These are phyloP conservation scores for Botrytis cinerea DNA, from an alignment of 2,329 filamentous ascomycete species.

Conservation along the genomic window DNA sequence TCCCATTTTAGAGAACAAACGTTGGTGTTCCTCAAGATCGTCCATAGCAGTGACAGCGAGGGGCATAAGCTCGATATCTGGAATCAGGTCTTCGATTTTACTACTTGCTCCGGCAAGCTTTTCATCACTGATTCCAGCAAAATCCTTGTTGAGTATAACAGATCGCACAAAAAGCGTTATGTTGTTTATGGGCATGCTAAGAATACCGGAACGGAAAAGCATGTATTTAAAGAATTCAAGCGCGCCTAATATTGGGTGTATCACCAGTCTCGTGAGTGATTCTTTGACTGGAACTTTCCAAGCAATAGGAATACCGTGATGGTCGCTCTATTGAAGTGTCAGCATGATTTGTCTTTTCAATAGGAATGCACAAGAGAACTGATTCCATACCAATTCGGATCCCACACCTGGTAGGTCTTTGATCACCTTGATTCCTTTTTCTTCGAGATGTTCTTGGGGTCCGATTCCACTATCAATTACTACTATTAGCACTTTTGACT, in stretches of 20 bases:
- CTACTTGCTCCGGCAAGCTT: not conserved
- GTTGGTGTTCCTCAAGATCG: constrained; percentile 21
- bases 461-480: constrained; percentile 21
- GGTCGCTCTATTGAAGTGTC: constrained; percentile 6
- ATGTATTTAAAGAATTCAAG: constrained; percentile 25
- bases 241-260: constrained; percentile 1
- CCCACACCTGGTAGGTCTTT: constrained; percentile 23
- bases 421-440: constrained; percentile 20
- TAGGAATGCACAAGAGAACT: too few species aligned
- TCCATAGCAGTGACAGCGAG: constrained; percentile 19
- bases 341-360: not conserved
- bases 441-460: constrained; percentile 22
- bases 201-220: constrained; percentile 19
- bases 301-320: constrained; percentile 21
- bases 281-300: constrained; percentile 25
- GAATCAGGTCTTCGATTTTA: constrained; percentile 2
- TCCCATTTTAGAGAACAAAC: constrained; percentile 21
- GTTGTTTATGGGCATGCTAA: constrained; percentile 17
- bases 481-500: too few species aligned
- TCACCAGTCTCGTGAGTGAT: constrained; percentile 11
- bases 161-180: constrained; percentile 21
- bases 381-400: constrained; percentile 19
- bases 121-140: not conserved
- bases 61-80: constrained; percentile 26
- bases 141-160: not conserved